These are phyloP conservation scores for Clavispora santaluciae DNA, from an alignment of 805 yeast genomes.

Conservation along the genomic window DNA sequence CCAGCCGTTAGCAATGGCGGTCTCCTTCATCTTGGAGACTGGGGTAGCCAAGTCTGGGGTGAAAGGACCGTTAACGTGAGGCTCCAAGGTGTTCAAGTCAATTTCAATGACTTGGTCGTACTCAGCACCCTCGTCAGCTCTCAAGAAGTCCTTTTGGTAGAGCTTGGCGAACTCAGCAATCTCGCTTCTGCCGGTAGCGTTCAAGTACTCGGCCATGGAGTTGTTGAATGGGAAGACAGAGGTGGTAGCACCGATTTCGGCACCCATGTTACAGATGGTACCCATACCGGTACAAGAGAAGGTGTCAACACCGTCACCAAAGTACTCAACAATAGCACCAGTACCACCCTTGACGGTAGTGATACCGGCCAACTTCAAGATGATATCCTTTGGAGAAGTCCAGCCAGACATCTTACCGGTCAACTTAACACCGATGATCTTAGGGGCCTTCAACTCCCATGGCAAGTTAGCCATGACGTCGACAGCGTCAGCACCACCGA, in stretches of 20 bases:
- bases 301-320: slow-evolving; percentile 89
- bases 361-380: slow-evolving; percentile 87
- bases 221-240: slow-evolving; percentile 95
- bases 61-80: slow-evolving; percentile 96
- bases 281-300: slow-evolving; percentile 99
- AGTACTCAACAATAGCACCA: slow-evolving; percentile 93
- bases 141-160: slow-evolving; percentile 59
- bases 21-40: slow-evolving; percentile 78
- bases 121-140: slow-evolving; percentile 89
- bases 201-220: slow-evolving; percentile 80
- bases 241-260: slow-evolving; percentile 98
- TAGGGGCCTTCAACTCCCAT: slow-evolving; percentile 98
- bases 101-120: slow-evolving; percentile 92
- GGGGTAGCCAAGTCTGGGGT: slow-evolving; percentile 98
- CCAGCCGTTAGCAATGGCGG: slow-evolving; percentile 84
- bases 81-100: slow-evolving; percentile 85
- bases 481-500: slow-evolving; percentile 99
- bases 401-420: slow-evolving; percentile 91
- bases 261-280: slow-evolving; percentile 99
- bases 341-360: slow-evolving; percentile 98
- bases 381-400: slow-evolving; percentile 96
- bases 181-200: slow-evolving; percentile 79
- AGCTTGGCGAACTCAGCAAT: slow-evolving; percentile 77
- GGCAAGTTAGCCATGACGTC: slow-evolving; percentile 92
- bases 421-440: slow-evolving; percentile 88